Conservation (phyloP, 306 rosid species). For the Rosa multiflora region DNA sequence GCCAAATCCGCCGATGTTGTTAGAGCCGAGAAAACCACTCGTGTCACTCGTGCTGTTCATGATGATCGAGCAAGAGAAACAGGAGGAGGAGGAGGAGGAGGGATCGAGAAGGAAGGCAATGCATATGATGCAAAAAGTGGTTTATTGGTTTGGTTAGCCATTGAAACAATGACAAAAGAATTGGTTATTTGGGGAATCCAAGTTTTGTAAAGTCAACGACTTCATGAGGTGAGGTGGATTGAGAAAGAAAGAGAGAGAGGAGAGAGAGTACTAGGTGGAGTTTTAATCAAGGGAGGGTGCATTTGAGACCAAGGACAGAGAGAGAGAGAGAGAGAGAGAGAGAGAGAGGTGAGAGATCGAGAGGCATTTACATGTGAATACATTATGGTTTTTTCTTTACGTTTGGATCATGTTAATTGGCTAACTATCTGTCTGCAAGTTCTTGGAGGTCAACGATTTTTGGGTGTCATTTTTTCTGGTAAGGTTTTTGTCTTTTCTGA, state of each 20-base stretch:
- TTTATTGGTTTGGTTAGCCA: slow-evolving; percentile 29
- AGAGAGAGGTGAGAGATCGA: slow-evolving; percentile 14
- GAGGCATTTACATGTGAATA: slow-evolving; percentile 44
- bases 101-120: slow-evolving; percentile 17
- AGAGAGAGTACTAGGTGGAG: slow-evolving; percentile 22
- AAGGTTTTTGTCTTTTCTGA: slow-evolving; percentile 16
- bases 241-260: slow-evolving; percentile 19
- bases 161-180: slow-evolving; percentile 22
- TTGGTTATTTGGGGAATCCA: slow-evolving; percentile 30
- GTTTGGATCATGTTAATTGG: slow-evolving; percentile 25
- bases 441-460: slow-evolving; percentile 49
- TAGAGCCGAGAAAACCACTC: slow-evolving; percentile 57
- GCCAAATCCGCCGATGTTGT: slow-evolving; percentile 64
- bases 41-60: slow-evolving; percentile 50
- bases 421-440: slow-evolving; percentile 26
- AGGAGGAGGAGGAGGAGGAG: not conserved
- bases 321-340: slow-evolving; percentile 17
- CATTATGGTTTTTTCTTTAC: slow-evolving; percentile 25
- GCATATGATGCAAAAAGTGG: slow-evolving; percentile 7
- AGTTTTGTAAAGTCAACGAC: slow-evolving; percentile 53
- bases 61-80: not conserved
- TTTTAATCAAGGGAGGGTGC: slow-evolving; percentile 42
- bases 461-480: slow-evolving; percentile 4
- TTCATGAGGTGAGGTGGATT: slow-evolving; percentile 5
- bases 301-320: slow-evolving; percentile 37